Percentiles rank a stretch among this genome's conserved stretches.
phyloP scores from a whole-genome alignment of 805 yeast genomes.

The Metschnikowia aberdeeniae region DNA sequence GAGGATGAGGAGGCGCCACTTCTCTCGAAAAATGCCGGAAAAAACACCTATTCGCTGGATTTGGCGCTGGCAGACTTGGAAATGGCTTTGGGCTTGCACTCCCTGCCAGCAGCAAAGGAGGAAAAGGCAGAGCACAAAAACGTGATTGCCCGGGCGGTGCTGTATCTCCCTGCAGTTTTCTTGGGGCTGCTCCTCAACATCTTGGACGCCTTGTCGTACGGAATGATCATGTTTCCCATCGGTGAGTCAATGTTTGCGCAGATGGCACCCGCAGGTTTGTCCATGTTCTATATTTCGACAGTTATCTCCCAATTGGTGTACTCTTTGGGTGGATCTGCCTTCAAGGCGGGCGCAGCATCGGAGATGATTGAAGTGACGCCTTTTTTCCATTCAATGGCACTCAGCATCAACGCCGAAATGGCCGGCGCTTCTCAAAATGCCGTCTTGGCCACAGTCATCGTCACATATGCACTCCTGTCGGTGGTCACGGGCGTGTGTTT shows the following conservation, averaged over 20 bases:
- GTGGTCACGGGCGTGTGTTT: conserved; percentile 84
- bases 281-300: conserved; percentile 92
- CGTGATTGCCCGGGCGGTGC: conserved; percentile 34
- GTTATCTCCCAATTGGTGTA: conserved; percentile 85
- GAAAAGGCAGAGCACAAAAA: conserved; percentile 5
- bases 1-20: background rate
- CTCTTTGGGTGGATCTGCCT: conserved; percentile 87
- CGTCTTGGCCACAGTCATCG: conserved; percentile 79
- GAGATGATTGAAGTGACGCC: conserved; percentile 99
- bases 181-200: conserved; percentile 82
- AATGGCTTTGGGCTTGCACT: conserved; percentile 9
- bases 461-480: conserved; percentile 79
- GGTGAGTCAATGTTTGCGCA: conserved; percentile 72
- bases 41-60: conserved; percentile 1
- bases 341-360: conserved; percentile 88
- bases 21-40: conserved; percentile 1
- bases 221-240: conserved; percentile 95
- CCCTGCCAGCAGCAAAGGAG: conserved; percentile 3
- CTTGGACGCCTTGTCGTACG: conserved; percentile 90
- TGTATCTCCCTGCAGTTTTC: conserved; percentile 73
- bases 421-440: conserved; percentile 42
- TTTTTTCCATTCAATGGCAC: conserved; percentile 93
- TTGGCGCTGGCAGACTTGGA: conserved; percentile 4
- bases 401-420: conserved; percentile 54
- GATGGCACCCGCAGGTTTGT: conserved; percentile 83